Base-by-base conservation (phyloP, 768 basidiomycete genomes). In the Pulveroboletus frians region DNA sequence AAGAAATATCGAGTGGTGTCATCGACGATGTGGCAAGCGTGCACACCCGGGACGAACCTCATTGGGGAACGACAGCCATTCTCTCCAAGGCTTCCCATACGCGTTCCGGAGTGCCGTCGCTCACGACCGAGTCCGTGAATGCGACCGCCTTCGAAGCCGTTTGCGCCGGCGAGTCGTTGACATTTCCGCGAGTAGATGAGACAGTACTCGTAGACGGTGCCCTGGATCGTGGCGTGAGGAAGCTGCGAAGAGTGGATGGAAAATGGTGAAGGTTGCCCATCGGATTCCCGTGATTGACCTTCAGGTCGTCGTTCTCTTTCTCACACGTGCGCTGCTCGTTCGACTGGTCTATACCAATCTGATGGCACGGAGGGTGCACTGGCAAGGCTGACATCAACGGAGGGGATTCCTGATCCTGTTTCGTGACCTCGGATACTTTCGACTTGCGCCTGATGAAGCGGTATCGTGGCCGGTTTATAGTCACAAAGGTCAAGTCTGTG, bases 191-290 rank as follows among this genome's bases (percentile, higher is more conserved):
- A 20, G 50, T 37, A 9, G 63, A 56, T 20, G 50, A 39, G 20
- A 48, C 32, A 34, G 59, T 64, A 18, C 64, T 64, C 32, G 59
- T 52, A n/a, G 64, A 64, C 44, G 43, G 40, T 1, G 59, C 51
- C 26, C 55, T 52, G n/a, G 59, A 44, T 29, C 62, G 55, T 5
- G 53, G 42, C 0, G 48, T n/a, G 18, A 61, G 47, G 31, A 55
- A 47, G 23, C 27, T 42, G 11, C 40, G 40, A 20, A 57, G 46
- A 9, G 46, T 49, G 7, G 49, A 55, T 17, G 55, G 43, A 29
- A 56, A 30, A 4, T 21, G 29, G 15, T 50, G 27, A 45, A 43
- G 43, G 17, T 43, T 23, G 5, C 41, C 36, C 9, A 8, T 44
- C 14, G 17, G 17, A 37, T n/a, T 38, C 37, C 13, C 39, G 29